Percentiles rank a stretch among this genome's conserved stretches.
phyloP scores from a whole-genome alignment of 352 stramenopile genomes.

The Phytophthora pluvialis region DNA sequence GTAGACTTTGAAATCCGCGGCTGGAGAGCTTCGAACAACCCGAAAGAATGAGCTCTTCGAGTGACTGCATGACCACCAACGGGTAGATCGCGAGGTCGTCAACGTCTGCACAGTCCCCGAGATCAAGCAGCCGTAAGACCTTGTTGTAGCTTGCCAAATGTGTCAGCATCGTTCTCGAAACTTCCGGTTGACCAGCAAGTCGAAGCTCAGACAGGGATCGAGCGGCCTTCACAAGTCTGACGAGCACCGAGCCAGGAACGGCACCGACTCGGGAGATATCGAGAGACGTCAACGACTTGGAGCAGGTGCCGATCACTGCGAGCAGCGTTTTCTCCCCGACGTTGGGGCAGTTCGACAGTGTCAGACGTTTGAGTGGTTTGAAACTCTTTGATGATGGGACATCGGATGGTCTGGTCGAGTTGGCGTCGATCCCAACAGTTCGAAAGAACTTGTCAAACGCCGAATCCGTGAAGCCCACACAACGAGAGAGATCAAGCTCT shows the following conservation, averaged over 20 bases:
- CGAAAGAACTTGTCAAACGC: constrained; percentile 57
- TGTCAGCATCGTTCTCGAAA: constrained; percentile 53
- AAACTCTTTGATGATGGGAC: neutral
- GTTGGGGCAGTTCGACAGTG: constrained; percentile 33
- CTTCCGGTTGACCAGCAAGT: constrained; percentile 41
- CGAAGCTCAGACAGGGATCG: constrained; percentile 37
- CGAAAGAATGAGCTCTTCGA: constrained; percentile 56
- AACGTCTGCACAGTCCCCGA: constrained; percentile 53
- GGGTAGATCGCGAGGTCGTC: constrained; percentile 74
- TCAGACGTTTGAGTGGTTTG: constrained; percentile 38
- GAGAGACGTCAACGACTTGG: constrained; percentile 36
- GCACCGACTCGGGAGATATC: constrained; percentile 44
- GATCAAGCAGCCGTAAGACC: constrained; percentile 55
- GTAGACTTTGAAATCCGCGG: constrained; percentile 54
- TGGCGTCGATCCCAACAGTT: constrained; percentile 36
- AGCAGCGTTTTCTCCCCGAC: constrained; percentile 43
- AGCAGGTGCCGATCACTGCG: constrained; percentile 40
- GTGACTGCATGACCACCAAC: constrained; percentile 62
- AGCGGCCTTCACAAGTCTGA: constrained; percentile 50
- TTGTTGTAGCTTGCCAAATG: constrained; percentile 66
- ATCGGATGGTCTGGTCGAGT: neutral
- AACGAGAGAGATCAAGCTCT: constrained; percentile 63
- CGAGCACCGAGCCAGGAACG: constrained; percentile 31
- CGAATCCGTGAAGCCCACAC: constrained; percentile 47
- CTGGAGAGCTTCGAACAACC: constrained; percentile 40